These are phyloP conservation scores for Malus hybrid DNA, from an alignment of 331 rosid genomes.

Conservation along the genomic window DNA sequence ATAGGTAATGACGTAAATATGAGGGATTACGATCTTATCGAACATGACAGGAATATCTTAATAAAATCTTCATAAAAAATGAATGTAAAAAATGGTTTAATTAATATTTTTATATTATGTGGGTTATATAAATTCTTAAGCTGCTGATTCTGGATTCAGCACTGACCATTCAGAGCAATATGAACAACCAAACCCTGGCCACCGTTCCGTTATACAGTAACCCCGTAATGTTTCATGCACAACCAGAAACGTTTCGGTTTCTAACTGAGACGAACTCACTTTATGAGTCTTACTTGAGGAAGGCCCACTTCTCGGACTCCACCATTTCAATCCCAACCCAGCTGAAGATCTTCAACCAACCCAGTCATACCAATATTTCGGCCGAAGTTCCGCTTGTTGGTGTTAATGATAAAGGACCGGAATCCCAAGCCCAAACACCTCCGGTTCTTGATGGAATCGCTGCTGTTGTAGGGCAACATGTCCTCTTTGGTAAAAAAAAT, in stretches of 20 bases:
- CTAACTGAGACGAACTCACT: slow-evolving; percentile 3
- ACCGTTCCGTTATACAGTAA: slow-evolving; percentile 1
- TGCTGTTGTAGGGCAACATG: slow-evolving; percentile 69
- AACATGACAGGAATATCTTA: slow-evolving; percentile 55
- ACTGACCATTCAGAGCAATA: not conserved
- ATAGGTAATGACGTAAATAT: slow-evolving; percentile 24
- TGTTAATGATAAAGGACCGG: not conserved
- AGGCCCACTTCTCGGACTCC: slow-evolving; percentile 15
- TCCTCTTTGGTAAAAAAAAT: slow-evolving; percentile 42
- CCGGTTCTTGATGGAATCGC: slow-evolving; percentile 74
- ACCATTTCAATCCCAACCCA: not conserved
- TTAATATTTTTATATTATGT: not conserved
- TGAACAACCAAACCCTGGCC: slow-evolving; percentile 19
- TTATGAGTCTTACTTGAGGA: not conserved
- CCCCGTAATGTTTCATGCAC: not conserved
- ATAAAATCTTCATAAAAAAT: not conserved
- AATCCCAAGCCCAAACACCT: not conserved
- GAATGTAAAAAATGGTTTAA: not conserved
- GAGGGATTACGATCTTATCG: slow-evolving; percentile 73
- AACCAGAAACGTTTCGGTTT: not conserved
- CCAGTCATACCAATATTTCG: not conserved
- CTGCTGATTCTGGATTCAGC: no score
- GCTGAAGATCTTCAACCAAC: not conserved
- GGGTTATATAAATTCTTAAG: slow-evolving; percentile 11
- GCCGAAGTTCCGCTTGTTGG: not conserved